Evolutionary conservation across 2,329 filamentous ascomycete genomes (phyloP).

Genomic region (Aspergillus hortae): DNA sequence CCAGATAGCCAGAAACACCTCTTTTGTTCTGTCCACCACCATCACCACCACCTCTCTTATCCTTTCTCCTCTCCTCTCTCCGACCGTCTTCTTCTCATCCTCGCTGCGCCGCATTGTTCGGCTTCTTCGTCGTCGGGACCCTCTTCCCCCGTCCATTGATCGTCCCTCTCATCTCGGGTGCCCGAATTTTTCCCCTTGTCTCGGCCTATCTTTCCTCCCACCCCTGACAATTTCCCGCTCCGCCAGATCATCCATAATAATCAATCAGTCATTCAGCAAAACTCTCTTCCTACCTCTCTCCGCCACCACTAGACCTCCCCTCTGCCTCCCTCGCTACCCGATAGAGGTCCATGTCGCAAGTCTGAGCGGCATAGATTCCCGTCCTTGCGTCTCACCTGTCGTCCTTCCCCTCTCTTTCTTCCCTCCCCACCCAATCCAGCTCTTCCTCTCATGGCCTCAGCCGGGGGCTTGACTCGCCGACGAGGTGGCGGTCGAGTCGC

Average conservation of each 20-base stretch:
- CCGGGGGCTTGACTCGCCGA: constrained; percentile 69
- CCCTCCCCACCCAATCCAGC: constrained; percentile 13
- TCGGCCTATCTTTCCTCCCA: constrained; percentile 7
- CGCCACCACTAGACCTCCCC: background rate
- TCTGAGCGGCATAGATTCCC: constrained; percentile 14
- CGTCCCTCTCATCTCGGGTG: background rate
- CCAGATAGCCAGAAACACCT: too few species aligned
- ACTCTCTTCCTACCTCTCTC: constrained; percentile 10
- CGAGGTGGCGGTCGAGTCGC: constrained; percentile 60
- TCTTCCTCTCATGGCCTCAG: constrained; percentile 54
- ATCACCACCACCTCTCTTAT: background rate
- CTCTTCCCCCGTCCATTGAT: background rate
- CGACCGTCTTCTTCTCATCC: background rate
- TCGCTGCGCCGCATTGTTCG: background rate
- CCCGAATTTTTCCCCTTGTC: constrained; percentile 6
- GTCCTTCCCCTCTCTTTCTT: constrained; percentile 11
- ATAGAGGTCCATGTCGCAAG: constrained; percentile 12
- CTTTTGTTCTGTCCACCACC: background rate
- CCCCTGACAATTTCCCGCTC: constrained; percentile 23
- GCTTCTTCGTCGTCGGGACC: constrained; percentile 1
- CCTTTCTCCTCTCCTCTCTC: background rate
- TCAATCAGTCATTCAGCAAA: constrained; percentile 3
- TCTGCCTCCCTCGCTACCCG: background rate
- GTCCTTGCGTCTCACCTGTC: constrained; percentile 11
- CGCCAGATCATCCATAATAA: background rate